phyloP scores from a whole-genome alignment of 306 rosid genomes.

The Castanea mollissima region DNA sequence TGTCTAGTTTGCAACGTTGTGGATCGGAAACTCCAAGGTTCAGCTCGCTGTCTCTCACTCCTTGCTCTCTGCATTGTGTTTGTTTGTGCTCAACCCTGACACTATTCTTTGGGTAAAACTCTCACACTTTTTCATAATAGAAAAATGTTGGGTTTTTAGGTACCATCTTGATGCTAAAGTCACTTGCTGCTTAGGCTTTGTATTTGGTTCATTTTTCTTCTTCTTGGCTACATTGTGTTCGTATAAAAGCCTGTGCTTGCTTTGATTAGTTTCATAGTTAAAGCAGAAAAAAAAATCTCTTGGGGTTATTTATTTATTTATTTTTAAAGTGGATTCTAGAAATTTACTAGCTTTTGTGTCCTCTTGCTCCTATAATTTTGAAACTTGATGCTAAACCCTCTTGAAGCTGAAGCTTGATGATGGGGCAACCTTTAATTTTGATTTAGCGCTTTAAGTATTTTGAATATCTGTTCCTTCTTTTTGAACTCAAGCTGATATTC shows the following conservation, averaged over 20 bases:
- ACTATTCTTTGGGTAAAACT: neutral
- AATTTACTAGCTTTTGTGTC: neutral
- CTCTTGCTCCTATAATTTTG: neutral
- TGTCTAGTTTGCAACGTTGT: neutral
- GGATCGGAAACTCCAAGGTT: neutral
- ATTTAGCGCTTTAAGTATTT: neutral
- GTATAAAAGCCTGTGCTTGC: conserved; percentile 1
- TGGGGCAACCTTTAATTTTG: neutral
- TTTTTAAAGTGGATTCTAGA: neutral
- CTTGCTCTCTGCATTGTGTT: neutral
- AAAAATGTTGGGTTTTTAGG: neutral
- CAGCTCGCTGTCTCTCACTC: neutral
- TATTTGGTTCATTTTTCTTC: neutral
- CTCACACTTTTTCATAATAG: neutral
- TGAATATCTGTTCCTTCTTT: conserved; percentile 2
- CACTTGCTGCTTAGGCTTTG: neutral
- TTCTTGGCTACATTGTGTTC: neutral
- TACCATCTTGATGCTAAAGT: neutral
- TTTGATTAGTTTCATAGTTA: neutral
- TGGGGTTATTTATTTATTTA: neutral
- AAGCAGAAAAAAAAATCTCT: neutral
- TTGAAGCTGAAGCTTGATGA: neutral
- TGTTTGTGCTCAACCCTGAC: conserved; percentile 4
- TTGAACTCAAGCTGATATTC: neutral
- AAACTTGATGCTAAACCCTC: conserved; percentile 3